A percentile compares a stretch with the other conserved stretches of the same genome.
Conservation (phyloP, 2,329 filamentous ascomycete genomes). For the Aspergillus phoenicis region DNA sequence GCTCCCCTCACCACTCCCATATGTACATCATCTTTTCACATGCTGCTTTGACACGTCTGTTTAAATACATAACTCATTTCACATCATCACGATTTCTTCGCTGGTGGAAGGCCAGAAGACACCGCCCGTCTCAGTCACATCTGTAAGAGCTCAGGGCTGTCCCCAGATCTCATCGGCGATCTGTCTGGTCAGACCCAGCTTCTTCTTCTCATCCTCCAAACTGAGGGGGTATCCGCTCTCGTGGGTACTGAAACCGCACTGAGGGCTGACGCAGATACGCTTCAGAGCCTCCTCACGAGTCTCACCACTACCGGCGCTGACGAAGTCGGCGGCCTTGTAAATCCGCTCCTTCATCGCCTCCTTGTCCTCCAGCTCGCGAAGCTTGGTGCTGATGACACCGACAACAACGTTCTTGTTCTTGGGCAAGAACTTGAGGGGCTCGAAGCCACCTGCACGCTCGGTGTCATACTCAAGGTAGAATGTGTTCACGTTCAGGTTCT, state of each 20-base stretch:
- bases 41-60: not conserved
- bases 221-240: constrained; percentile 4
- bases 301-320: not conserved
- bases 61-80: constrained; percentile 6
- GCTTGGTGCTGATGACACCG: constrained; percentile 5
- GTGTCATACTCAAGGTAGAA: constrained; percentile 8
- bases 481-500: constrained; percentile 4
- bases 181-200: not conserved
- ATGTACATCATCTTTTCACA: not conserved
- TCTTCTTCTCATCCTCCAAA: constrained; percentile 1
- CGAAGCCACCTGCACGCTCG: constrained; percentile 3
- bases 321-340: not conserved
- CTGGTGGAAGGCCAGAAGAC: not conserved
- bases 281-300: not conserved
- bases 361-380: constrained; percentile 3
- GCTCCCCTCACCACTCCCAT: not conserved
- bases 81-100: not conserved
- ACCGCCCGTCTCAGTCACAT: not conserved
- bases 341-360: constrained; percentile 6
- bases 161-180: constrained; percentile 6
- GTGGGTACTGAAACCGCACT: constrained; percentile 7
- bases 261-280: constrained; percentile 3
- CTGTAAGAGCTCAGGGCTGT: not conserved
- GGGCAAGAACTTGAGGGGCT: constrained; percentile 5
- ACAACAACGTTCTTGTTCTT: constrained; percentile 5